Base-by-base conservation (phyloP, 1,284 basidiomycete genomes). In the Coriolopsis trogii region DNA sequence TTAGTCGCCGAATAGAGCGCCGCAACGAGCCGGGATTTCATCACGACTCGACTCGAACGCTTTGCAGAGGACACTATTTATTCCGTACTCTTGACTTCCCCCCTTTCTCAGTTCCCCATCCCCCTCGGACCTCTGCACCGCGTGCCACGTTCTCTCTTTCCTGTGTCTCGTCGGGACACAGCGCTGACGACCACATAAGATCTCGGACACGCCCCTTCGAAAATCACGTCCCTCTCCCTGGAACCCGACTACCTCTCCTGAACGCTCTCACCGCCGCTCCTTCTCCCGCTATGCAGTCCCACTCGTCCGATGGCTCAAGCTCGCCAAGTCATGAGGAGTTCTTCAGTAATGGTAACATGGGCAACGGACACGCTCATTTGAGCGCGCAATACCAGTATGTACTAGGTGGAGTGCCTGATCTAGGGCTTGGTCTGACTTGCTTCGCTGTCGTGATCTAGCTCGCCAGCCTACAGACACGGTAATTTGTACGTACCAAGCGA, bases 1-100 rank as follows among this genome's bases (percentile, higher is more conserved):
- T 29, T 41, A 49, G 48, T 33, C 49, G 49, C 49, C 49, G 49
- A 38, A 50, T 37, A 39, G 49, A 39, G 37, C 29, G 36, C 38
- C 48, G 47, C 41, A 21, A 21, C 41, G 39, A 39, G 29, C 48
- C 48, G 49, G 21, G 16, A 44, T 39, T 29, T 37, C 25, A 36
- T 23, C 36, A 25, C 36, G 36, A 26, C 30, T 31, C 33, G 26
- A 44, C 42, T 24, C 25, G 41, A 30, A 44, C 49, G 43, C 41
- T 50, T 44, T 49, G 41, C 40, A 44, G n/a, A 44, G 41, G 48
- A 33, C 23, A 18, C 25, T 18, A 34, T 45, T 31, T 31, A n/a
- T 31, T 30, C 28, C 5, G n/a, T 6, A 6, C 16, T 10, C 25
- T 41, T 25, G 28, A n/a, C n/a, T 15, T 41, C 38, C 41, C 13